Evolutionary conservation across 164 flowering plant species (phyloP).

Genomic region (Piper betle): DNA sequence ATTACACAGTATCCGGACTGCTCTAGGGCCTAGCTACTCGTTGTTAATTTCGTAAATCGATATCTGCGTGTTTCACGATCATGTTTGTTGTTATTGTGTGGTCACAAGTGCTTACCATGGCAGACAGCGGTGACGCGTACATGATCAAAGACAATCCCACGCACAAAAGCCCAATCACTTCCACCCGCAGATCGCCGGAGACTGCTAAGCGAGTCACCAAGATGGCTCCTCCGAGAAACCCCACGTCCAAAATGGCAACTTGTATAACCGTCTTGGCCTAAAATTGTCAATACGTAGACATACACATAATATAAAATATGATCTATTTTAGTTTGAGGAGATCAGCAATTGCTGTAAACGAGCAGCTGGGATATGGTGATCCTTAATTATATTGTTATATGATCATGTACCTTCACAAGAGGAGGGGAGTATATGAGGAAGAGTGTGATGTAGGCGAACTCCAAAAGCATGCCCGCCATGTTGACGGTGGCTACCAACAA

Average conservation of each 20-base stretch:
- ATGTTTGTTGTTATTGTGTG: not conserved
- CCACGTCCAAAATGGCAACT: constrained; percentile 33
- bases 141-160: constrained; percentile 46
- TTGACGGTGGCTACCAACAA: constrained; percentile 50
- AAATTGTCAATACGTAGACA: not conserved
- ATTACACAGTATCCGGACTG: too few relatives aligned
- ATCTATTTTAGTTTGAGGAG: not conserved
- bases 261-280: constrained; percentile 32
- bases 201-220: constrained; percentile 29
- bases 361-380: too few relatives aligned
- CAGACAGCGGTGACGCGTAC: constrained; percentile 54
- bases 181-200: constrained; percentile 22
- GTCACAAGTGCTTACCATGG: constrained; percentile 21
- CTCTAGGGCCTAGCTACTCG: too few relatives aligned
- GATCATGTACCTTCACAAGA: constrained; percentile 28
- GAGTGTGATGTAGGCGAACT: constrained; percentile 42
- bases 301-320: not conserved
- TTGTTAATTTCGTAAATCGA: too few relatives aligned
- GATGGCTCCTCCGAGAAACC: constrained; percentile 32
- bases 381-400: too few relatives aligned
- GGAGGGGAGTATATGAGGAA: constrained; percentile 53
- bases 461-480: constrained; percentile 40
- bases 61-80: too few relatives aligned
- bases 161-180: constrained; percentile 41
- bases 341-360: too few relatives aligned